Conservation (phyloP, 495 filamentous ascomycete genomes). For the Daldinia loculata region DNA sequence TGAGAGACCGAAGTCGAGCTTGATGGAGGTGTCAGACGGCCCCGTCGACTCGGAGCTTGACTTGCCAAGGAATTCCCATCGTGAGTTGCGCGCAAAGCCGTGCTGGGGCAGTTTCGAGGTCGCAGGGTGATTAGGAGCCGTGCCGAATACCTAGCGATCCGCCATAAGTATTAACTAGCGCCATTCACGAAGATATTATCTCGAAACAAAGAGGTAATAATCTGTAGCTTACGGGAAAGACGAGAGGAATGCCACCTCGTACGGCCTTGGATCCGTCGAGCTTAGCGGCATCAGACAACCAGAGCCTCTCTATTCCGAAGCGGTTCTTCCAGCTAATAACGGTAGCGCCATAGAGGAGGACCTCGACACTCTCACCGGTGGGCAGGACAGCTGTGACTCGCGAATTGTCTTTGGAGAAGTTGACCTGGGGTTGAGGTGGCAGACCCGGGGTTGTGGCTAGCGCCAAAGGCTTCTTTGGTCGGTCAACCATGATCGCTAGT, state of each 20-base stretch:
- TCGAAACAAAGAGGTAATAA: background rate
- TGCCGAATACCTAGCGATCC: slow-evolving; percentile 80
- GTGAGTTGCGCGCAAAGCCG: slow-evolving; percentile 89
- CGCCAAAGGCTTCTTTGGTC: slow-evolving; percentile 80
- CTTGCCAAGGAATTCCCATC: slow-evolving; percentile 82
- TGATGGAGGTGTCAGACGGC: slow-evolving; percentile 71
- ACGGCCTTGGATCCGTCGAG: slow-evolving; percentile 69
- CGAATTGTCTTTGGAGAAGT: slow-evolving; percentile 69
- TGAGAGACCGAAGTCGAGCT: slow-evolving; percentile 93
- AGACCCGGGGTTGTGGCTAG: slow-evolving; percentile 73
- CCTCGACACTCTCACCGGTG: slow-evolving; percentile 82
- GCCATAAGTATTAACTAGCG: slow-evolving; percentile 15
- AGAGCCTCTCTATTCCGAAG: slow-evolving; percentile 84
- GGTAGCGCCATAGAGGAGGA: slow-evolving; percentile 91
- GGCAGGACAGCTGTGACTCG: slow-evolving; percentile 77
- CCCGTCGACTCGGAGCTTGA: slow-evolving; percentile 63
- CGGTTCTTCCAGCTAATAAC: slow-evolving; percentile 90
- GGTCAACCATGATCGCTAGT: slow-evolving; percentile 72
- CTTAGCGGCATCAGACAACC: slow-evolving; percentile 79
- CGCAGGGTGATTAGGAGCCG: slow-evolving; percentile 73
- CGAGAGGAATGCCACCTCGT: slow-evolving; percentile 85
- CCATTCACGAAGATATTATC: background rate
- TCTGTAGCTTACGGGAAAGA: slow-evolving; percentile 79
- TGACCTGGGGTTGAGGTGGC: slow-evolving; percentile 72
- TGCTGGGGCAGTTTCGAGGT: slow-evolving; percentile 86